These are phyloP conservation scores for Leccinum cinnamomeum DNA, from an alignment of 1,284 basidiomycete species.

Conservation along the genomic window DNA sequence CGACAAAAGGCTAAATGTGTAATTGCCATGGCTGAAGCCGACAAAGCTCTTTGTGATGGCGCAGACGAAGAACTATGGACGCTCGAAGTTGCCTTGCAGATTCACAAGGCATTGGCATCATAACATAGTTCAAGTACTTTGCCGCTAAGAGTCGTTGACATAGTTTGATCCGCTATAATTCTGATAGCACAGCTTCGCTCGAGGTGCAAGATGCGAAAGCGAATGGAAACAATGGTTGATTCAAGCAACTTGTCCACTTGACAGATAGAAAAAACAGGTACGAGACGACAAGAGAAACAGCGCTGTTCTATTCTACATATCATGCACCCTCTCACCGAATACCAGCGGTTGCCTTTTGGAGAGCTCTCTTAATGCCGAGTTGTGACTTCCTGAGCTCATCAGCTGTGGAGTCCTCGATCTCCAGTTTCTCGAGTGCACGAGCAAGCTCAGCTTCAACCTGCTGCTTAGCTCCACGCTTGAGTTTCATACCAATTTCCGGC, in stretches of 20 bases:
- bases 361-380: conserved; percentile 88
- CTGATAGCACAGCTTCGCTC: not conserved
- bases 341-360: conserved; percentile 93
- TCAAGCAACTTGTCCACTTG: conserved; percentile 13
- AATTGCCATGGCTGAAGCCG: conserved; percentile 89
- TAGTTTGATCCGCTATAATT: not conserved
- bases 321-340: conserved; percentile 56
- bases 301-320: conserved; percentile 20
- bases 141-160: not conserved
- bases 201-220: not conserved
- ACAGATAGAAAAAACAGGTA: conserved; percentile 13
- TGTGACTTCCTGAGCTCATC: conserved; percentile 95
- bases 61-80: conserved; percentile 99
- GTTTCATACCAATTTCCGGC: conserved; percentile 94
- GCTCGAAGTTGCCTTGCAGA: conserved; percentile 79
- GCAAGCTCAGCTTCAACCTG: conserved; percentile 96
- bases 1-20: conserved; percentile 84
- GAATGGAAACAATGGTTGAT: conserved; percentile 13
- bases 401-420: conserved; percentile 88
- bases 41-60: conserved; percentile 95
- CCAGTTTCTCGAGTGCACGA: conserved; percentile 93
- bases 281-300: conserved; percentile 11
- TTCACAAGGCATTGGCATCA: conserved; percentile 61
- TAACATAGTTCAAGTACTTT: conserved; percentile 2
- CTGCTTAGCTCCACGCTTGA: conserved; percentile 91